Evolutionary conservation across 202 grass and related monocot genomes (phyloP).

Genomic region (Cymbopogon flexuosus): DNA sequence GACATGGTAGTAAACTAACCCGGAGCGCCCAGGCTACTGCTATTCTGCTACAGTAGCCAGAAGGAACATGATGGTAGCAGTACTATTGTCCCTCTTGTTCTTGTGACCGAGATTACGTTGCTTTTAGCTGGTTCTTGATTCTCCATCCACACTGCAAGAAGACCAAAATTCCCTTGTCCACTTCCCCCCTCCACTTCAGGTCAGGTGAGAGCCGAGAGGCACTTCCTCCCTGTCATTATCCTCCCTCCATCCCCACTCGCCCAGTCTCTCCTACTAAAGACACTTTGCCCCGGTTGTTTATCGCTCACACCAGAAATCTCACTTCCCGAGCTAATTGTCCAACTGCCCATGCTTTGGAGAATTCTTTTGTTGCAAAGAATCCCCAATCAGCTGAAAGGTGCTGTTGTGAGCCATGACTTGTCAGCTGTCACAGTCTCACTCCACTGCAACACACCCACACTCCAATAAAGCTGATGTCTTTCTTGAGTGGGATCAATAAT

Average conservation of each 20-base stretch:
- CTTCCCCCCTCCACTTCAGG: constrained; percentile 37
- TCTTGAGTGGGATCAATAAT: constrained; percentile 49
- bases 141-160: constrained; percentile 41
- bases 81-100: constrained; percentile 1
- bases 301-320: constrained; percentile 40
- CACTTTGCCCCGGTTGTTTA: constrained; percentile 45
- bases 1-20: background rate
- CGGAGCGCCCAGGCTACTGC: background rate
- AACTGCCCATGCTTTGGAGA: constrained; percentile 49
- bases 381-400: constrained; percentile 39
- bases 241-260: background rate
- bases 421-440: constrained; percentile 21
- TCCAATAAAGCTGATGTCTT: constrained; percentile 46
- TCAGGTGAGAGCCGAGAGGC: constrained; percentile 32
- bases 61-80: background rate
- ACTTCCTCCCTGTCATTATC: constrained; percentile 66
- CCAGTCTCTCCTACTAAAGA: constrained; percentile 35
- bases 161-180: constrained; percentile 39
- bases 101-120: background rate
- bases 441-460: constrained; percentile 31
- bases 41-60: background rate
- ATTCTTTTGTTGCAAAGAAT: constrained; percentile 64
- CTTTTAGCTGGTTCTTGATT: constrained; percentile 41
- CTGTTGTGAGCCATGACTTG: background rate
- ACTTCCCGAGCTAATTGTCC: constrained; percentile 62